Conservation (phyloP, 805 yeast species). For the Saturnispora saitoi region DNA sequence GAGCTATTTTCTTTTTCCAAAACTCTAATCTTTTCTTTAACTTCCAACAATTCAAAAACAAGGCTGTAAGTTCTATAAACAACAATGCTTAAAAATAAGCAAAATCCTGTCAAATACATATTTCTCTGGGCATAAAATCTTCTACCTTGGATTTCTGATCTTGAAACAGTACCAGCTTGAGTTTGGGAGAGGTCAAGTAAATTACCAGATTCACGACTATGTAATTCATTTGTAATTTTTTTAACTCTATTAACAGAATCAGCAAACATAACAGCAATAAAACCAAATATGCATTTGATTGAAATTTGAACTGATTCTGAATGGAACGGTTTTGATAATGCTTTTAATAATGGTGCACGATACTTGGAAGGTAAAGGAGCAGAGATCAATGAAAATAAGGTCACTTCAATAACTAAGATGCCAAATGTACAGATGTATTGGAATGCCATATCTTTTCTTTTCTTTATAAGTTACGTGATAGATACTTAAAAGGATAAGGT, state of each 20-base stretch:
- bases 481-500: not conserved
- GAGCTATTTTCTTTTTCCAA: constrained; percentile 11
- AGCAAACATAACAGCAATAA: constrained; percentile 72
- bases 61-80: constrained; percentile 76
- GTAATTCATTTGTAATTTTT: constrained; percentile 56
- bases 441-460: constrained; percentile 22
- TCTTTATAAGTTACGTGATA: not conserved
- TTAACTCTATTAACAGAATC: constrained; percentile 84
- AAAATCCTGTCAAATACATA: constrained; percentile 91
- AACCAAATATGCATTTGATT: constrained; percentile 72
- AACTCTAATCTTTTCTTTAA: constrained; percentile 44
- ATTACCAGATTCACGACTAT: constrained; percentile 17
- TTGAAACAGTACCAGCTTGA: constrained; percentile 35
- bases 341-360: constrained; percentile 57
- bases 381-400: constrained; percentile 67
- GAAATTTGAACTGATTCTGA: constrained; percentile 67
- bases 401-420: constrained; percentile 72
- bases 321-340: constrained; percentile 60
- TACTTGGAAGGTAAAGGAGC: constrained; percentile 74
- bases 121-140: constrained; percentile 94
- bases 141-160: constrained; percentile 82
- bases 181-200: constrained; percentile 12
- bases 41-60: constrained; percentile 61
- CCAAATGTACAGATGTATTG: constrained; percentile 43
- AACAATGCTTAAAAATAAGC: constrained; percentile 79